phyloP scores from a whole-genome alignment of 352 stramenopile species.

The Globisporangium echinulatum region DNA sequence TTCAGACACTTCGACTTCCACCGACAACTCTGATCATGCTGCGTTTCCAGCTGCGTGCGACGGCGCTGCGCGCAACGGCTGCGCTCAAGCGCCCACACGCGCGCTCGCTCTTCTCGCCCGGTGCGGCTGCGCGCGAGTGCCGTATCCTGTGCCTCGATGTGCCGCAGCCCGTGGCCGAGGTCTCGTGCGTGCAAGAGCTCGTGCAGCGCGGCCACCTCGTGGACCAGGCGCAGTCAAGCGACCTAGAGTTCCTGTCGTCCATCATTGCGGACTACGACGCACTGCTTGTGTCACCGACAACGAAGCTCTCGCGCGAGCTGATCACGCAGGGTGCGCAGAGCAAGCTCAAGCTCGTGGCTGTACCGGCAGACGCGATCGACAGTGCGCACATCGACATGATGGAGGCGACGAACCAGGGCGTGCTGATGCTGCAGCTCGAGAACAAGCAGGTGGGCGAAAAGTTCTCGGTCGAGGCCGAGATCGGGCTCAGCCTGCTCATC shows the following conservation, averaged over 20 bases:
- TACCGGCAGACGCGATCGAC: constrained; percentile 50
- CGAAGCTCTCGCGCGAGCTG: constrained; percentile 35
- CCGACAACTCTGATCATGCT: not conserved
- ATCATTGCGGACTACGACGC: constrained; percentile 51
- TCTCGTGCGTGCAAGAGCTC: constrained; percentile 56
- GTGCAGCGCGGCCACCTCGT: constrained; percentile 63
- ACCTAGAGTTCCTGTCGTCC: constrained; percentile 17
- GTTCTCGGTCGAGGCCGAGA: constrained; percentile 71
- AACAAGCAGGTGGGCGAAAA: constrained; percentile 65
- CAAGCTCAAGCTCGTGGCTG: constrained; percentile 49
- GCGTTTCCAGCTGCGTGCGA: constrained; percentile 7
- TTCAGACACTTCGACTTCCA: too few species aligned
- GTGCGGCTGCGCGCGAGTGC: constrained; percentile 6
- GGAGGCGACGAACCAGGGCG: constrained; percentile 65
- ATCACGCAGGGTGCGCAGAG: constrained; percentile 32
- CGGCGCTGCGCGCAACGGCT: not conserved
- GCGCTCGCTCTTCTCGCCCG: constrained; percentile 9
- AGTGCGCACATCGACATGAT: constrained; percentile 62
- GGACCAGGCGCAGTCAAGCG: constrained; percentile 34
- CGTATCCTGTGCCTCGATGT: constrained; percentile 68
- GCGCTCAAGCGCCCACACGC: too few species aligned
- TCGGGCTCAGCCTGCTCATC: constrained; percentile 55
- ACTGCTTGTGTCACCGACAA: constrained; percentile 46
- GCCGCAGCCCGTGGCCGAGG: constrained; percentile 36
- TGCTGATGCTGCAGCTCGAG: constrained; percentile 75